These are phyloP conservation scores for Cutaneotrichosporon sp. DNA, from an alignment of 1,284 basidiomycete species.

Conservation along the genomic window DNA sequence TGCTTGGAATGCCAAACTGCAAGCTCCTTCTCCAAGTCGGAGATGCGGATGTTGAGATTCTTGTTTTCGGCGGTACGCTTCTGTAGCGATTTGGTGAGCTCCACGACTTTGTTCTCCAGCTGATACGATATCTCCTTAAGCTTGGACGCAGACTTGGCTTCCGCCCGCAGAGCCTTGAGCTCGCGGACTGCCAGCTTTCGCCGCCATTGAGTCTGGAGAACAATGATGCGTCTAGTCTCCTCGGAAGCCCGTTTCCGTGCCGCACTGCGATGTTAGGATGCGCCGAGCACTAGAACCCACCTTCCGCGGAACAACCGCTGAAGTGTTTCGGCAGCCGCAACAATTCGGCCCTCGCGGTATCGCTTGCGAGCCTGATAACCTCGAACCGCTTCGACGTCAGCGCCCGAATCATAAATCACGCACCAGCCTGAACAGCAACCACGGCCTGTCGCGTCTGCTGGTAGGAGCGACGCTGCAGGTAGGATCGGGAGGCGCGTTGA, in stretches of 20 bases:
- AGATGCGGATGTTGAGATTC: constrained; percentile 68
- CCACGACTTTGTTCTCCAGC: constrained; percentile 98
- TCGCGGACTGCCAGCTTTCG: constrained; percentile 82
- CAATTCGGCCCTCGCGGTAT: constrained; percentile 60
- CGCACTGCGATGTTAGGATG: constrained; percentile 53
- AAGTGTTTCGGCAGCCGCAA: constrained; percentile 65
- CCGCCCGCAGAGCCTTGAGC: constrained; percentile 73
- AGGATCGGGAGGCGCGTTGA: constrained; percentile 69
- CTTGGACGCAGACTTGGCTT: constrained; percentile 94
- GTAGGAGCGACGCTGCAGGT: constrained; percentile 69
- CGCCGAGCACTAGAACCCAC: constrained; percentile 55
- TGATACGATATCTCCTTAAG: constrained; percentile 99
- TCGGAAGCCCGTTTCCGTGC: constrained; percentile 60
- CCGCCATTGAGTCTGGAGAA: constrained; percentile 87
- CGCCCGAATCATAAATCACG: constrained; percentile 45
- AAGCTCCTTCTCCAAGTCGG: constrained; percentile 77
- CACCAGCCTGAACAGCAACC: constrained; percentile 76
- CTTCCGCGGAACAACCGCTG: constrained; percentile 84
- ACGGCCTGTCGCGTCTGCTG: constrained; percentile 61
- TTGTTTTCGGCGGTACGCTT: constrained; percentile 89
- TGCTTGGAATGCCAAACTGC: constrained; percentile 78
- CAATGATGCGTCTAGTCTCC: constrained; percentile 71
- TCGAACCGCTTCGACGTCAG: constrained; percentile 60
- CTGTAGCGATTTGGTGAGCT: constrained; percentile 94
- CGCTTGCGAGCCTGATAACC: constrained; percentile 68